Evolutionary conservation across 148 eudicot genomes (phyloP).

Genomic region (Selenicereus undatus): DNA sequence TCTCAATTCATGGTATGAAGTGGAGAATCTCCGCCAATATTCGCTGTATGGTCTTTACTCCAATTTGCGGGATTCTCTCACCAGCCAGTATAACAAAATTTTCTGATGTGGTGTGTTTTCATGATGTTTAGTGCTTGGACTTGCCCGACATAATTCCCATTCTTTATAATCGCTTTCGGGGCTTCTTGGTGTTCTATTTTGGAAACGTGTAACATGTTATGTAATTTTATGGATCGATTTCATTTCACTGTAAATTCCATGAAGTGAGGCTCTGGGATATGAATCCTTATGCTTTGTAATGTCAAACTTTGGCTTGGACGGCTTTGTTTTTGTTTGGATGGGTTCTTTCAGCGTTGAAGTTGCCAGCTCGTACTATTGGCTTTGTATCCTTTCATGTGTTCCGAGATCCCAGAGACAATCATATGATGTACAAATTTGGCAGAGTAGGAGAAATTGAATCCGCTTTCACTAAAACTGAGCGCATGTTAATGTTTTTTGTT

Average conservation of each 20-base stretch:
- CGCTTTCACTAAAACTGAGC: too few relatives aligned
- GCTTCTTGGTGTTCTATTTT: not conserved
- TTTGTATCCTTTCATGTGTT: too few relatives aligned
- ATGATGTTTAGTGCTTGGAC: not conserved
- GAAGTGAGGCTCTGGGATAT: not conserved
- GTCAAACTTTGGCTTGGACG: not conserved
- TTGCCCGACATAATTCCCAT: not conserved
- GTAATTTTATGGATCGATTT: conserved; percentile 4
- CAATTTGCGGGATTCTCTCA: conserved; percentile 62
- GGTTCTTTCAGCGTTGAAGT: not conserved
- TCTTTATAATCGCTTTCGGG: not conserved
- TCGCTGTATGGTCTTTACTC: conserved; percentile 68
- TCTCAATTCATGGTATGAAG: conserved; percentile 86
- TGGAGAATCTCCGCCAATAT: conserved; percentile 74
- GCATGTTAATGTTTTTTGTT: too few relatives aligned
- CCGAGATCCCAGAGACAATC: too few relatives aligned
- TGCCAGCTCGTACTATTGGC: too few relatives aligned
- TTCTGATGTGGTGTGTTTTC: conserved; percentile 36
- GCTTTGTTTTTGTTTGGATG: not conserved
- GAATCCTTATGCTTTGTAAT: conserved; percentile 7
- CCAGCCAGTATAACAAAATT: conserved; percentile 62
- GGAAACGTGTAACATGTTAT: conserved; percentile 20
- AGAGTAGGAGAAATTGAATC: too few relatives aligned
- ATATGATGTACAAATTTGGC: too few relatives aligned
- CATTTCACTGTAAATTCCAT: conserved; percentile 13